Base-by-base conservation (phyloP, 176 grass and related monocot species). In the Oryza rufipogon region DNA sequence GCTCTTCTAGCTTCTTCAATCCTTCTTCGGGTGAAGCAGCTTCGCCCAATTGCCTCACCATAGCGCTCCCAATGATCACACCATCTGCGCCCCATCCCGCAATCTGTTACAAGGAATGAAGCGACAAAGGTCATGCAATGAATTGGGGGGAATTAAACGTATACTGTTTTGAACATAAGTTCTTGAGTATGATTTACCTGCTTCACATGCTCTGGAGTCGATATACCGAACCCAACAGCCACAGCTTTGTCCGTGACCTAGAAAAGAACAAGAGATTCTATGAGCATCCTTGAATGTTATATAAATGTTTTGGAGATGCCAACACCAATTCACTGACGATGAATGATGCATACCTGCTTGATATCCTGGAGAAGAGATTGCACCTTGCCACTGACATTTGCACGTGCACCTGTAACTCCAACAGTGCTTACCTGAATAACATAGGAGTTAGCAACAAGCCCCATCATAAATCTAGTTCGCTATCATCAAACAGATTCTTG, bases 221-320 rank as follows among this genome's bases (percentile, higher is more conserved):
- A 99, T 81, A 99, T 93, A 69, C 97, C 97, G 88, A 99, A 99
- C 8, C 97, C 97, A 84, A 99, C 97, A 11, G 93, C 88, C 76
- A 99, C 97, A 26, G 97, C 90, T 89, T 99, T 99, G 45, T 85
- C 76, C 76, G 97, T 99, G 71, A 78, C 90, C 97, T 99, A 84
- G 49, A 84, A 73, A 70, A 78, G 45, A 58, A 49, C 63, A 79
- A 81, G 41, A 75, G 70, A 44, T 61, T 79, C 41, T 44, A 78
- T 70, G 69, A 83, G 66, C 61, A 82, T 30, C 22, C 25, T 22
- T 70, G 28, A 70, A 45, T 13, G 20, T 60, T 71, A 52, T 71
- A 14, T 13, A 73, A 17, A 6, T 46, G n/a, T 22, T 54, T 7
- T 72, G 22, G 60, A 76, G 17, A 5, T n/a, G 76, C 5, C 8